Evolutionary conservation across 2,329 filamentous ascomycete species (phyloP).

Genomic region (Aureobasidium mangrovei): DNA sequence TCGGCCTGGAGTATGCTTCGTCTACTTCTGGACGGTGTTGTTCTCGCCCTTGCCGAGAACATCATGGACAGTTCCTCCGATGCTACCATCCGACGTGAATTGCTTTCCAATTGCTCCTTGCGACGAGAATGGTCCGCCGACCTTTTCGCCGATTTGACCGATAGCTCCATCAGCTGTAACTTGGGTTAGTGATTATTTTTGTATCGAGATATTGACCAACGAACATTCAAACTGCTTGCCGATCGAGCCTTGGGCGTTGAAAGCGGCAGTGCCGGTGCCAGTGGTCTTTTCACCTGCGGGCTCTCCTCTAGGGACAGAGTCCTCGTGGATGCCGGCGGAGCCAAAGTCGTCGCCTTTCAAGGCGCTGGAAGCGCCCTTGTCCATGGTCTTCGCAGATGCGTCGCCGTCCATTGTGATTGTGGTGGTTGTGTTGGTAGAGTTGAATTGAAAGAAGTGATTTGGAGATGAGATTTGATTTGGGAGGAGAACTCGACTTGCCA

Average conservation of each 20-base stretch:
- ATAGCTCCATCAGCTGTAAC: constrained; percentile 26
- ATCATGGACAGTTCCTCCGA: constrained; percentile 30
- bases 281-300: constrained; percentile 21
- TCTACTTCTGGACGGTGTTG: constrained; percentile 14
- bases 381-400: constrained; percentile 20
- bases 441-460: neutral
- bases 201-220: neutral
- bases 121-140: constrained; percentile 31
- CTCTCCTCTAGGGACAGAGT: constrained; percentile 18
- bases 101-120: constrained; percentile 30
- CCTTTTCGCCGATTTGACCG: constrained; percentile 29
- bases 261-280: constrained; percentile 20
- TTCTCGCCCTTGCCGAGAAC: constrained; percentile 25
- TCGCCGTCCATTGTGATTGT: constrained; percentile 22
- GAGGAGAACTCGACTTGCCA: neutral
- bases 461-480: neutral
- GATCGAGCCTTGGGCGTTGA: constrained; percentile 26
- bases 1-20: neutral
- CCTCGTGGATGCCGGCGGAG: constrained; percentile 20
- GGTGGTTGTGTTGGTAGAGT: neutral
- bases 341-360: constrained; percentile 18
- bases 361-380: constrained; percentile 20
- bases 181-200: constrained; percentile 11
- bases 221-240: constrained; percentile 28
- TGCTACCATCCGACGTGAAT: constrained; percentile 21